Percentiles rank a stretch among this genome's conserved stretches.
These are phyloP conservation scores for Cadophora luteo-olivacea DNA, from an alignment of 2,329 filamentous ascomycete species.

Conservation along the genomic window DNA sequence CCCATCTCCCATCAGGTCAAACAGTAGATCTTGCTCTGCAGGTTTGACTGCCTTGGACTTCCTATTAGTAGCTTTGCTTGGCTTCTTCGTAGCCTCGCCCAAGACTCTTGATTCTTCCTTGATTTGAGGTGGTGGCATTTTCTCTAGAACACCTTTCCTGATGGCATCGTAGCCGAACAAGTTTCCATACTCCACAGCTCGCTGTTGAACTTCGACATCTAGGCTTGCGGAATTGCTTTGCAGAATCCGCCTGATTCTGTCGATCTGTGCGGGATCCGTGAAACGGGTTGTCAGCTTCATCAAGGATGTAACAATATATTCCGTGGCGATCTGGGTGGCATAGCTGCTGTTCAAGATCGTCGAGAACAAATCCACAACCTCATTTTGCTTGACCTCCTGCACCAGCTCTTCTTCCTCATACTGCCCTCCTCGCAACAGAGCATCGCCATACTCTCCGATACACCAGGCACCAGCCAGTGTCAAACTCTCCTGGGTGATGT, in stretches of 20 bases:
- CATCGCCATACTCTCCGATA: slow-evolving; percentile 95
- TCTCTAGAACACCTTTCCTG: slow-evolving; percentile 88
- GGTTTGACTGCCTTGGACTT: slow-evolving; percentile 81
- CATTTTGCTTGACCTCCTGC: slow-evolving; percentile 79
- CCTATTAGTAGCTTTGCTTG: slow-evolving; percentile 72
- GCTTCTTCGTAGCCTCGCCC: slow-evolving; percentile 76
- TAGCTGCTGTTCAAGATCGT: slow-evolving; percentile 95
- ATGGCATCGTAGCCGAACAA: slow-evolving; percentile 92
- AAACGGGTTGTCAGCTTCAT: slow-evolving; percentile 95
- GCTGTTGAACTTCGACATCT: slow-evolving; percentile 94
- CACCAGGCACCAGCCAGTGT: slow-evolving; percentile 96
- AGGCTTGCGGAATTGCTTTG: slow-evolving; percentile 82
- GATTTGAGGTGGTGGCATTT: slow-evolving; percentile 97
- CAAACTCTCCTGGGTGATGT: slow-evolving; percentile 96
- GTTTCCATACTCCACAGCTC: slow-evolving; percentile 93
- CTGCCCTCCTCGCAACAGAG: slow-evolving; percentile 84
- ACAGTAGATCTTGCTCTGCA: slow-evolving; percentile 87
- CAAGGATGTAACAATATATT: slow-evolving; percentile 94
- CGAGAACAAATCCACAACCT: slow-evolving; percentile 91
- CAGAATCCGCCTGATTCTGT: slow-evolving; percentile 81
- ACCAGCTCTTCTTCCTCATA: slow-evolving; percentile 95
- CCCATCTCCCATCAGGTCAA: slow-evolving; percentile 90
- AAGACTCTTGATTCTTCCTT: slow-evolving; percentile 93
- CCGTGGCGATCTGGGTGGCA: slow-evolving; percentile 85
- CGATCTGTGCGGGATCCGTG: slow-evolving; percentile 82